Conservation (phyloP, 352 stramenopile species). For the Phytophthora ramorum region DNA sequence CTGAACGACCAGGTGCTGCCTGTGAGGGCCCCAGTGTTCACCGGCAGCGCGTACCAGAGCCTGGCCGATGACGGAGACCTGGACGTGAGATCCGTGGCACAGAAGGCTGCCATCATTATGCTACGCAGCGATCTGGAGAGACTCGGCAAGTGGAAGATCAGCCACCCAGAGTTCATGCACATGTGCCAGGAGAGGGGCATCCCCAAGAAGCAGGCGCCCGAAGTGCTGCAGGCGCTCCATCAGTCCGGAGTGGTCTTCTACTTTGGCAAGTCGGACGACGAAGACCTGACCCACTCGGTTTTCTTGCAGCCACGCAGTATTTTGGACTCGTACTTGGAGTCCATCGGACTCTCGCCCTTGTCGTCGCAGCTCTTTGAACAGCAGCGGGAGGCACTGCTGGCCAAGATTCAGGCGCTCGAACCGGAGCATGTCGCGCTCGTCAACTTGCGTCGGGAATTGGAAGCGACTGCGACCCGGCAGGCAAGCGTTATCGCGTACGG, state of each 20-base stretch:
- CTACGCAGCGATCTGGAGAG: slow-evolving; percentile 74
- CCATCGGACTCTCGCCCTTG: slow-evolving; percentile 72
- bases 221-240: slow-evolving; percentile 81
- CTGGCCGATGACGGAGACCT: slow-evolving; percentile 78
- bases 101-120: slow-evolving; percentile 84
- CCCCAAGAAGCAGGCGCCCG: slow-evolving; percentile 81
- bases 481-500: slow-evolving; percentile 63
- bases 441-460: slow-evolving; percentile 70
- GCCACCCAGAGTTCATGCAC: slow-evolving; percentile 67
- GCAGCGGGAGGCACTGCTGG: slow-evolving; percentile 65
- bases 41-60: slow-evolving; percentile 76
- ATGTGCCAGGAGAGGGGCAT: slow-evolving; percentile 84
- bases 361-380: slow-evolving; percentile 74
- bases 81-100: slow-evolving; percentile 77
- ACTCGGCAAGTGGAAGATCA: slow-evolving; percentile 85
- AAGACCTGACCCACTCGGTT: slow-evolving; percentile 76
- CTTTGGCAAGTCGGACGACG: slow-evolving; percentile 79
- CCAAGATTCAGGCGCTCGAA: slow-evolving; percentile 74
- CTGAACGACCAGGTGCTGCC: slow-evolving; percentile 83
- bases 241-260: slow-evolving; percentile 82
- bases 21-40: slow-evolving; percentile 76
- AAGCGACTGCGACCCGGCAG: slow-evolving; percentile 64
- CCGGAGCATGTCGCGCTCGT: slow-evolving; percentile 72
- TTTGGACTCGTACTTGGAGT: slow-evolving; percentile 81
- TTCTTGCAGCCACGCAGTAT: slow-evolving; percentile 86